Evolutionary conservation across 345 rosid species (phyloP).

Genomic region (Syzygium oleosum): DNA sequence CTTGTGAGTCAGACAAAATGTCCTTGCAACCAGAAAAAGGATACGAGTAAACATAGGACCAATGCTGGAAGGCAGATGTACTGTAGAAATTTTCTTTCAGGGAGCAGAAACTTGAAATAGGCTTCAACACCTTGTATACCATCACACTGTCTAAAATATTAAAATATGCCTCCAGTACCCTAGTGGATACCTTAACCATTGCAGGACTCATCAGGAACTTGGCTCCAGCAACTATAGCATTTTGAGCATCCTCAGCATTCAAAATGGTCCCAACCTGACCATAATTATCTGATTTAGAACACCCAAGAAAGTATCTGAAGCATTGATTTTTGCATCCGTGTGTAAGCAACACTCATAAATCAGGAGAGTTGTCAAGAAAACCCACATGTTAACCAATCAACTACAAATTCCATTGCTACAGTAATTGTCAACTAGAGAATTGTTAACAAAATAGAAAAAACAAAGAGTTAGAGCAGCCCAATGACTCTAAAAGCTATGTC

Average conservation of each 20-base stretch:
- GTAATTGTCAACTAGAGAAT: neutral
- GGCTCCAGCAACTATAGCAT: constrained; percentile 37
- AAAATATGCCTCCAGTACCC: neutral
- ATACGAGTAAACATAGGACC: neutral
- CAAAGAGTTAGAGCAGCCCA: neutral
- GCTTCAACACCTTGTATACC: neutral
- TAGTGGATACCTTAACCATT: constrained; percentile 24
- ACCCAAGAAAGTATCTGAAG: neutral
- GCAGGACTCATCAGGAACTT: constrained; percentile 60
- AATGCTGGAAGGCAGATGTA: neutral
- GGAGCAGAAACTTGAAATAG: neutral
- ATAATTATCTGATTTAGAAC: neutral
- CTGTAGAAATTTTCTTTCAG: neutral
- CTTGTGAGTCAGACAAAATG: constrained; percentile 22
- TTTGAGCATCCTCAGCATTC: constrained; percentile 29
- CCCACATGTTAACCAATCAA: neutral
- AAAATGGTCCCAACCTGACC: constrained; percentile 49
- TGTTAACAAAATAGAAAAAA: neutral
- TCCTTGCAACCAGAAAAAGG: constrained; percentile 19
- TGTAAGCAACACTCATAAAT: neutral
- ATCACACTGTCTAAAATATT: neutral
- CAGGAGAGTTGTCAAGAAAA: neutral
- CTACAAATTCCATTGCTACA: neutral
- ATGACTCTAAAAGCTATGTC: neutral
- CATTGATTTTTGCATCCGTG: neutral